phyloP scores from a whole-genome alignment of 768 basidiomycete genomes.

The Russula lepida region DNA sequence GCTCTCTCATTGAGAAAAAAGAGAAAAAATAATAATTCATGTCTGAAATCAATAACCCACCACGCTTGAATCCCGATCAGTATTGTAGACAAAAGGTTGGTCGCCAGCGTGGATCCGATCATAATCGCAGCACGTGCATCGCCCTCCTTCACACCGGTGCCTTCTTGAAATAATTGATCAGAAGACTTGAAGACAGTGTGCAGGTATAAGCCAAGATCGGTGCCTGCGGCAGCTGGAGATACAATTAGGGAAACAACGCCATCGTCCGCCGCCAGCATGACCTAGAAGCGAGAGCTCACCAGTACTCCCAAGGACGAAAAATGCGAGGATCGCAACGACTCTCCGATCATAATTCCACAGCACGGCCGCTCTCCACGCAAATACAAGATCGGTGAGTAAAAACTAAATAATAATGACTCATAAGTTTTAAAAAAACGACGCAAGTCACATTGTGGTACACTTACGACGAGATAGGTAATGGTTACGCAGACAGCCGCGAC shows the following conservation, averaged over 20 bases:
- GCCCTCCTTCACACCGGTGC: not conserved
- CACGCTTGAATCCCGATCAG: slow-evolving; percentile 10
- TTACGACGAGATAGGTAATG: slow-evolving; percentile 1
- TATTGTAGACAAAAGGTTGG: slow-evolving; percentile 6
- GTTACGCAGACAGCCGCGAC: slow-evolving; percentile 1
- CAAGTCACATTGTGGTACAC: not conserved
- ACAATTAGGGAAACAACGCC: not conserved
- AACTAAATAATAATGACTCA: not conserved
- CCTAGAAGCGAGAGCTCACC: not conserved
- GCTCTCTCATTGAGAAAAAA: not conserved
- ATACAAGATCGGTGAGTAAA: not conserved
- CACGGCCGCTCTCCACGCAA: slow-evolving; percentile 14
- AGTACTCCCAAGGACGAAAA: slow-evolving; percentile 1
- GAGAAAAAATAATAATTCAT: too few species aligned
- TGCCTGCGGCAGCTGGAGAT: not conserved
- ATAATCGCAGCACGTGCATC: not conserved
- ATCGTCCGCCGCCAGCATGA: too few species aligned
- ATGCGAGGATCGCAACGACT: not conserved
- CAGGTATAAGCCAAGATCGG: slow-evolving; percentile 2
- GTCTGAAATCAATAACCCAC: not conserved
- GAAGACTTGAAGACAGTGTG: not conserved
- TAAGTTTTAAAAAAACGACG: not conserved
- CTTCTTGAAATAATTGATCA: not conserved
- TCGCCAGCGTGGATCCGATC: slow-evolving; percentile 6
- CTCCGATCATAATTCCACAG: slow-evolving; percentile 15